Conservation (phyloP, 805 yeast genomes). For the Myxozyma udenii region DNA sequence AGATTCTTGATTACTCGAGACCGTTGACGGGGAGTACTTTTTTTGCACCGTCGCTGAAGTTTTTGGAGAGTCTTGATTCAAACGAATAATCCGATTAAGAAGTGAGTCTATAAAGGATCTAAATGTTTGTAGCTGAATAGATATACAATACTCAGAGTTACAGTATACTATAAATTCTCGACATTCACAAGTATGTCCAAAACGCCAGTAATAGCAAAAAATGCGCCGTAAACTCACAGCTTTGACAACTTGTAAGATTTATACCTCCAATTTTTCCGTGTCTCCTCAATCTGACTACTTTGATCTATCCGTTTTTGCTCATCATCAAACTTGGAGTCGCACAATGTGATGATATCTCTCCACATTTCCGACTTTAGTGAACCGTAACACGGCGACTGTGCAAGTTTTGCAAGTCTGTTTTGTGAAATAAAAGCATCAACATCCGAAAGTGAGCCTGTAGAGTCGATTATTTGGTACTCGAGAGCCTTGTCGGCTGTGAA, state of each 20-base stretch:
- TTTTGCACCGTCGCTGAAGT: no score
- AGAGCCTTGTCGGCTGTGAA: conserved; percentile 37
- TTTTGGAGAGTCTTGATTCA: no score
- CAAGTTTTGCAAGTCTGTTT: conserved; percentile 27
- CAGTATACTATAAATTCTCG: no score
- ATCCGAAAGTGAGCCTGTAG: conserved; percentile 38
- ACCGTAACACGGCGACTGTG: conserved; percentile 38
- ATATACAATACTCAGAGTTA: no score
- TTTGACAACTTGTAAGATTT: background rate
- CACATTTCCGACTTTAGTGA: conserved; percentile 29
- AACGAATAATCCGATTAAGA: no score
- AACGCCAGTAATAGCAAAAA: no score
- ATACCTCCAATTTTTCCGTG: conserved; percentile 1
- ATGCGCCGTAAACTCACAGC: background rate
- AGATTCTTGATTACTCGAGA: no score
- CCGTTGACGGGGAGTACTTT: no score
- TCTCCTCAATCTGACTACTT: conserved; percentile 1
- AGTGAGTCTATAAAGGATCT: no score
- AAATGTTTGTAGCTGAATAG: background rate
- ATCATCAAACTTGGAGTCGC: conserved; percentile 9
- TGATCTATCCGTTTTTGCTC: conserved; percentile 10
- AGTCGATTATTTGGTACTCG: conserved; percentile 36
- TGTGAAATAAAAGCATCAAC: conserved; percentile 35
- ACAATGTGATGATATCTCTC: conserved; percentile 19
- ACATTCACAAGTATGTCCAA: no score